phyloP scores from a whole-genome alignment of 129 eudicot genomes.

The Helichrysum umbraculigerum region DNA sequence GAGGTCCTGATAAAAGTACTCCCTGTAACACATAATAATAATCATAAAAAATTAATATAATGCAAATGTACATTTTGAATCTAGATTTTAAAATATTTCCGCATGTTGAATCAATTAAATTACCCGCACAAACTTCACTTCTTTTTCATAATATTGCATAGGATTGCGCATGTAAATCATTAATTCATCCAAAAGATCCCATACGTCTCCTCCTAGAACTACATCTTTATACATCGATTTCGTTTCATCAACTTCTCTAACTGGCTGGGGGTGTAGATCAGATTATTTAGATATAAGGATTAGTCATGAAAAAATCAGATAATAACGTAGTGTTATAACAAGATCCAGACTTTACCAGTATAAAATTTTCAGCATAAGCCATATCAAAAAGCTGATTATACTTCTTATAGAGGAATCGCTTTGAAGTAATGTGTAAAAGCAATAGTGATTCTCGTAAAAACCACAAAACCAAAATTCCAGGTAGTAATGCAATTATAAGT shows the following conservation, averaged over 20 bases:
- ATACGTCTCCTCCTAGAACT: constrained; percentile 89
- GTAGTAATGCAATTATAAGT: constrained; percentile 62
- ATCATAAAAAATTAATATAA: constrained; percentile 12
- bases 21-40: constrained; percentile 48
- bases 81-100: background rate
- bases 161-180: constrained; percentile 93
- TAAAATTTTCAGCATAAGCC: constrained; percentile 85
- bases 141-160: constrained; percentile 80
- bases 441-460: constrained; percentile 72
- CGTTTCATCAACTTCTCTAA: constrained; percentile 67
- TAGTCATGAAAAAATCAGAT: constrained; percentile 20
- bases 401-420: constrained; percentile 59
- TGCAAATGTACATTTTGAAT: background rate
- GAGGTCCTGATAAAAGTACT: constrained; percentile 93
- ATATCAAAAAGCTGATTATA: constrained; percentile 78
- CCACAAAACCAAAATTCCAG: constrained; percentile 73
- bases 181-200: constrained; percentile 97
- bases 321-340: background rate
- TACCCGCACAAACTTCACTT: constrained; percentile 96
- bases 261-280: constrained; percentile 56
- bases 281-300: constrained; percentile 28
- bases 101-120: constrained; percentile 11
- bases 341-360: constrained; percentile 52
- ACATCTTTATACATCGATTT: constrained; percentile 87
- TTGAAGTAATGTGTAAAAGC: constrained; percentile 61